A percentile compares a stretch with the other conserved stretches of the same genome.
Conservation (phyloP, 129 eudicot genomes). For the Deinandra increscens region DNA sequence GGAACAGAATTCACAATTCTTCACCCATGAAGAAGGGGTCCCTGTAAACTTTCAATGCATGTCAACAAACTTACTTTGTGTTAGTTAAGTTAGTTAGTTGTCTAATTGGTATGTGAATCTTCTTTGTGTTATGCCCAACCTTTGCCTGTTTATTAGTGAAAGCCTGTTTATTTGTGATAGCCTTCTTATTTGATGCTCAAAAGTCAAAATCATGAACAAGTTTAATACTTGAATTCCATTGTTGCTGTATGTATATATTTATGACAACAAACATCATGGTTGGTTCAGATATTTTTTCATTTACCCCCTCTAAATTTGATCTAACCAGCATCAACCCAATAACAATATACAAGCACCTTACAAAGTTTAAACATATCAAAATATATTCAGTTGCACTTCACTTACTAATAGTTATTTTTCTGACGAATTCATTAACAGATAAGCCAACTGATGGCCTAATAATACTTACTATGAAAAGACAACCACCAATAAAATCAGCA, state of each 20-base stretch:
- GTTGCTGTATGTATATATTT: background rate
- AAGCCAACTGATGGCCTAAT: background rate
- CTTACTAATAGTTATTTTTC: conserved; percentile 2
- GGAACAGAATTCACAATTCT: conserved; percentile 16
- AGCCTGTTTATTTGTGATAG: background rate
- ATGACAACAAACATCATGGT: background rate
- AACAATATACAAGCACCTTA: conserved; percentile 8
- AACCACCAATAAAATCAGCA: conserved; percentile 9
- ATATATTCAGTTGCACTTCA: conserved; percentile 6
- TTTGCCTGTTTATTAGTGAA: background rate
- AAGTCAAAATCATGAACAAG: conserved; percentile 3
- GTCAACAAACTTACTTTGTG: background rate
- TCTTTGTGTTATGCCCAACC: background rate
- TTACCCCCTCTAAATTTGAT: background rate
- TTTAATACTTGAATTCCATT: background rate
- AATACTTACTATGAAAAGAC: background rate
- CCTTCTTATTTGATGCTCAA: background rate
- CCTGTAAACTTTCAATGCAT: conserved; percentile 3
- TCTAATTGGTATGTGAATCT: conserved; percentile 25
- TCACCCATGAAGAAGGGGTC: conserved; percentile 19
- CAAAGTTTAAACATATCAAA: conserved; percentile 1
- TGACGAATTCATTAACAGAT: background rate
- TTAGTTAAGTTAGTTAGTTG: background rate
- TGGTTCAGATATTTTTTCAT: background rate
- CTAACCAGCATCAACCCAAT: background rate